phyloP scores from a whole-genome alignment of 2,329 filamentous ascomycete species.

The Cytospora piceae region DNA sequence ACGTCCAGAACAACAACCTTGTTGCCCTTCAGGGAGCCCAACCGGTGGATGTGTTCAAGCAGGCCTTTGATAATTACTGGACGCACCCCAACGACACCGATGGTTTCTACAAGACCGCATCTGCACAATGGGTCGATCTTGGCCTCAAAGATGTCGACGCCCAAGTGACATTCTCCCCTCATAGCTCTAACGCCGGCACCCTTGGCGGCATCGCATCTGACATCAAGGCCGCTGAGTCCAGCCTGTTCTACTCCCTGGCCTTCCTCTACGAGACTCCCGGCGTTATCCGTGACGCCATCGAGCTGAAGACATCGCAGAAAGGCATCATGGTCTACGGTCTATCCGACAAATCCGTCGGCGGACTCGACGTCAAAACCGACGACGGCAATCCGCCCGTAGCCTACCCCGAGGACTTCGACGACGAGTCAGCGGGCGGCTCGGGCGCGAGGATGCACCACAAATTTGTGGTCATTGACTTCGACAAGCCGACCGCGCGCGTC shows the following conservation, averaged over 20 bases:
- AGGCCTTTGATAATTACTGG: conserved; percentile 32
- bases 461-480: conserved; percentile 34
- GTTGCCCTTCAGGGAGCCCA: conserved; percentile 29
- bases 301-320: conserved; percentile 30
- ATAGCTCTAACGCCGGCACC: conserved; percentile 31
- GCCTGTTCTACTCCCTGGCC: conserved; percentile 35
- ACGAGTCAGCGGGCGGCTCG: conserved; percentile 32
- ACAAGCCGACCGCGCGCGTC: conserved; percentile 33
- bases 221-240: conserved; percentile 41
- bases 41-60: conserved; percentile 30
- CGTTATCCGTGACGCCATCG: conserved; percentile 32
- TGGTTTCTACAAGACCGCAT: conserved; percentile 32
- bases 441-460: conserved; percentile 34
- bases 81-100: conserved; percentile 30
- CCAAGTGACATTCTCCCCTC: conserved; percentile 34
- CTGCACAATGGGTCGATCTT: conserved; percentile 31
- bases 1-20: conserved; percentile 34
- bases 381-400: conserved; percentile 34
- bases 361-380: conserved; percentile 29
- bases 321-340: conserved; percentile 34
- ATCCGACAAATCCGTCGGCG: conserved; percentile 33
- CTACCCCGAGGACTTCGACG: conserved; percentile 31
- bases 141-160: conserved; percentile 31
- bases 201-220: conserved; percentile 36
- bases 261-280: conserved; percentile 39